Conservation (phyloP, 2,329 filamentous ascomycete species). For the Nannizzia gypsea region DNA sequence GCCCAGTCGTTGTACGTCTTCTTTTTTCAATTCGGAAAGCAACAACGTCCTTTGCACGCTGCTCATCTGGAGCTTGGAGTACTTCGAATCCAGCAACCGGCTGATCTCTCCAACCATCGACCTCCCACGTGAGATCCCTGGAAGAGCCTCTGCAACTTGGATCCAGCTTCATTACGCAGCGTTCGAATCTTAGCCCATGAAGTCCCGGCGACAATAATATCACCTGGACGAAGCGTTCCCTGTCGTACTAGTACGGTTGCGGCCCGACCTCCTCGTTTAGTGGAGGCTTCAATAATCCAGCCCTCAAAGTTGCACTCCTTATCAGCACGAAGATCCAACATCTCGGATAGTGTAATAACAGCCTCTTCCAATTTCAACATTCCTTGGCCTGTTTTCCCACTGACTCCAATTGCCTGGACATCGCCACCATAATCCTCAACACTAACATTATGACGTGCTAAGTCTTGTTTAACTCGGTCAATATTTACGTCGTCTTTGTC, state of each 20-base stretch:
- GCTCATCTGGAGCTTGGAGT: constrained; percentile 68
- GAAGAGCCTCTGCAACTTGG: constrained; percentile 59
- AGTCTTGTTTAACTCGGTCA: constrained; percentile 77
- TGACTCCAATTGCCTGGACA: constrained; percentile 80
- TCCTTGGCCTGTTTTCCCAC: constrained; percentile 83
- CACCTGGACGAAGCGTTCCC: constrained; percentile 69
- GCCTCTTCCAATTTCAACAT: constrained; percentile 90
- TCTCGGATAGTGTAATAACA: constrained; percentile 71
- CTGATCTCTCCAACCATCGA: constrained; percentile 87
- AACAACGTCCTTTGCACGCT: constrained; percentile 64
- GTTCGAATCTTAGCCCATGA: constrained; percentile 80
- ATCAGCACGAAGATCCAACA: constrained; percentile 81
- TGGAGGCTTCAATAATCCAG: constrained; percentile 84
- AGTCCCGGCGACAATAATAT: constrained; percentile 74
- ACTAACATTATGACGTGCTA: constrained; percentile 70
- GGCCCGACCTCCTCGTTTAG: constrained; percentile 71
- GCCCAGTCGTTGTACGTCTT: constrained; percentile 54
- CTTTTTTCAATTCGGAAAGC: constrained; percentile 62
- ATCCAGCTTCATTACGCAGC: constrained; percentile 75
- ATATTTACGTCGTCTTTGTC: constrained; percentile 75
- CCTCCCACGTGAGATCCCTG: constrained; percentile 83
- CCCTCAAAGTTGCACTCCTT: constrained; percentile 68
- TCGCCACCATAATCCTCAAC: constrained; percentile 94
- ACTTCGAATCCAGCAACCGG: constrained; percentile 79
- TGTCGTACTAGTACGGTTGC: constrained; percentile 82